These are phyloP conservation scores for Morella rubra DNA, from an alignment of 306 rosid genomes.

Conservation along the genomic window DNA sequence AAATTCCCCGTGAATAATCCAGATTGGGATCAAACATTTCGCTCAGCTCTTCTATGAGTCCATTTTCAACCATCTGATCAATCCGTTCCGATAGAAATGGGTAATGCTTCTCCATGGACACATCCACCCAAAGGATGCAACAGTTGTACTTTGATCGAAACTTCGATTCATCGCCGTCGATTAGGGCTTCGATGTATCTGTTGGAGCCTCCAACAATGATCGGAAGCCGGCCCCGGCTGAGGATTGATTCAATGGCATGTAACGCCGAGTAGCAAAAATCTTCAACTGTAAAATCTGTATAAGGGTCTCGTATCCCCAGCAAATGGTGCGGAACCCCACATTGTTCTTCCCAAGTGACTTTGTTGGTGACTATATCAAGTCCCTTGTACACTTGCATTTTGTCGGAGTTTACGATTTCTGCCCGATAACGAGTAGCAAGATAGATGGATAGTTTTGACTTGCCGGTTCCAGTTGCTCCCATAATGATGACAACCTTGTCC, in stretches of 20 bases:
- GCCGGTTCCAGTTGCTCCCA: conserved; percentile 91
- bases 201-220: conserved; percentile 92
- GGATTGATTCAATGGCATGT: conserved; percentile 47
- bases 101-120: conserved; percentile 42
- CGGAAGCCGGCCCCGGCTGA: conserved; percentile 41
- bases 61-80: conserved; percentile 57
- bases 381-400: conserved; percentile 85
- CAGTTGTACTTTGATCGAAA: conserved; percentile 56
- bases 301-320: conserved; percentile 54
- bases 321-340: conserved; percentile 69
- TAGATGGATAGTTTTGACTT: conserved; percentile 77
- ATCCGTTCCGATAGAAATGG: conserved; percentile 54
- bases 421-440: conserved; percentile 52
- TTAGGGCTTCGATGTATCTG: conserved; percentile 61
- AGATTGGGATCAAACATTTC: conserved; percentile 43
- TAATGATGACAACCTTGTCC: conserved; percentile 70
- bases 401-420: conserved; percentile 85
- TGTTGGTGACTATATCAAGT: conserved; percentile 74
- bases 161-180: conserved; percentile 50
- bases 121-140: conserved; percentile 78
- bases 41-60: conserved; percentile 61
- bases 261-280: conserved; percentile 49
- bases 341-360: conserved; percentile 65
- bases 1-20: conserved; percentile 59
- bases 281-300: conserved; percentile 47